Percentiles rank a stretch among this genome's conserved stretches.
Conservation (phyloP, 1,139 yeast genomes). For the Taphrina communis region DNA sequence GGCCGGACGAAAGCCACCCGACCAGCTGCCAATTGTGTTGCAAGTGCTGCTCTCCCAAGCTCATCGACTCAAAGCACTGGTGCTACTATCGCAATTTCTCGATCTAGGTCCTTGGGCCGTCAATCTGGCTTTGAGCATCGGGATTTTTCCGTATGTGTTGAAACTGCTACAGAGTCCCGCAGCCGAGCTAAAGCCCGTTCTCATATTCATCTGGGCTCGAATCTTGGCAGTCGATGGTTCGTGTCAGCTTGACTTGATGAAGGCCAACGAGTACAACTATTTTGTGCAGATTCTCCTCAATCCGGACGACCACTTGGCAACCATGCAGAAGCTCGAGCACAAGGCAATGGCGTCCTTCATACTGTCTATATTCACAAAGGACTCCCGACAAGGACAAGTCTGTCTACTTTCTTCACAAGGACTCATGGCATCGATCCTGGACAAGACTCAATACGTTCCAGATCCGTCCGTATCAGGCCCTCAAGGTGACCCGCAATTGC, state of each 20-base stretch:
- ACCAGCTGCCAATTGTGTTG: conserved; percentile 88
- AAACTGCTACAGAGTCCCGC: conserved; percentile 93
- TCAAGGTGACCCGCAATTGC: conserved; percentile 69
- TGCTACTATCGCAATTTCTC: conserved; percentile 78
- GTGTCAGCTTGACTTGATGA: conserved; percentile 88
- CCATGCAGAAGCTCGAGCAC: conserved; percentile 64
- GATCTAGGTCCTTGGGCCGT: conserved; percentile 99
- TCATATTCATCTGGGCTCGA: conserved; percentile 96
- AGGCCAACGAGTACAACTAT: conserved; percentile 88
- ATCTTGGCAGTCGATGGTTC: conserved; percentile 93
- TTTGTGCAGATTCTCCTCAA: conserved; percentile 76
- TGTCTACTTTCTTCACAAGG: conserved; percentile 55
- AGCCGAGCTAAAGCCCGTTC: conserved; percentile 88
- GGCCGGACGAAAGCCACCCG: conserved; percentile 79
- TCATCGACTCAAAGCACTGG: conserved; percentile 86
- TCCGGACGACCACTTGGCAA: conserved; percentile 54
- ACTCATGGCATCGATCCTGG: conserved; percentile 29
- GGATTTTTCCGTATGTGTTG: conserved; percentile 93
- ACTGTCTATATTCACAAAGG: conserved; percentile 78
- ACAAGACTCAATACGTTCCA: conserved; percentile 61
- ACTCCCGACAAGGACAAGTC: conserved; percentile 79
- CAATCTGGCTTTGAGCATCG: conserved; percentile 86
- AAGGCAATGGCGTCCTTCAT: conserved; percentile 96
- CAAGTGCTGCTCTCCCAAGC: conserved; percentile 93
- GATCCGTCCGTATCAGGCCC: conserved; percentile 51